These are phyloP conservation scores for Penstemon davidsonii DNA, from an alignment of 257 asterid genomes.

Conservation along the genomic window DNA sequence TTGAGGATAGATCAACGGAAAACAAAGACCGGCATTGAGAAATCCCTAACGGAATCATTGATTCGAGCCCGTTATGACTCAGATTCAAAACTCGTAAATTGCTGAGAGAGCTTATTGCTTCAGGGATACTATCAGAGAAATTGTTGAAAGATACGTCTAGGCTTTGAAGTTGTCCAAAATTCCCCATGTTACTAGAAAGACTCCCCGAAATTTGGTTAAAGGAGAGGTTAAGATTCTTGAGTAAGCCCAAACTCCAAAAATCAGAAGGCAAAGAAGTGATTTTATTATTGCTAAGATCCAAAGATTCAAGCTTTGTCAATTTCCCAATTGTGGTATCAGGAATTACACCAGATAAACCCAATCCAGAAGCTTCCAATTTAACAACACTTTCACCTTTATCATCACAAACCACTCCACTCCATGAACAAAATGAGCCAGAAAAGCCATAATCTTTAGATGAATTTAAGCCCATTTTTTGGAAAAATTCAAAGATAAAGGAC, in stretches of 20 bases:
- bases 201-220: constrained; percentile 53
- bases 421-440: constrained; percentile 66
- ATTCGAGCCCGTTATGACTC: constrained; percentile 57
- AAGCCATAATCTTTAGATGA: constrained; percentile 39
- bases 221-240: constrained; percentile 68
- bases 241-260: constrained; percentile 87
- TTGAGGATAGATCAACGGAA: constrained; percentile 65
- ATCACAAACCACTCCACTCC: constrained; percentile 80
- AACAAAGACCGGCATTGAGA: constrained; percentile 56
- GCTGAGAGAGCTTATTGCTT: constrained; percentile 63
- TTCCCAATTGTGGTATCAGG: constrained; percentile 90
- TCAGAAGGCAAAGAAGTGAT: constrained; percentile 78
- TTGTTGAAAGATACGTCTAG: constrained; percentile 80
- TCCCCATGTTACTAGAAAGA: constrained; percentile 73
- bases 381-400: constrained; percentile 49
- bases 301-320: constrained; percentile 53
- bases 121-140: constrained; percentile 76
- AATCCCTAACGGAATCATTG: constrained; percentile 58
- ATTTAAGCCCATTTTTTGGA: constrained; percentile 60
- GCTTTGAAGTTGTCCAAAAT: constrained; percentile 69
- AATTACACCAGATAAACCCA: constrained; percentile 73
- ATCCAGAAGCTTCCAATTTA: constrained; percentile 50
- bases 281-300: constrained; percentile 85
- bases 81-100: constrained; percentile 62
- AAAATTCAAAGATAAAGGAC: constrained; percentile 61